Base-by-base conservation (phyloP, 2,329 filamentous ascomycete genomes). In the Uncinocarpus reesii region DNA sequence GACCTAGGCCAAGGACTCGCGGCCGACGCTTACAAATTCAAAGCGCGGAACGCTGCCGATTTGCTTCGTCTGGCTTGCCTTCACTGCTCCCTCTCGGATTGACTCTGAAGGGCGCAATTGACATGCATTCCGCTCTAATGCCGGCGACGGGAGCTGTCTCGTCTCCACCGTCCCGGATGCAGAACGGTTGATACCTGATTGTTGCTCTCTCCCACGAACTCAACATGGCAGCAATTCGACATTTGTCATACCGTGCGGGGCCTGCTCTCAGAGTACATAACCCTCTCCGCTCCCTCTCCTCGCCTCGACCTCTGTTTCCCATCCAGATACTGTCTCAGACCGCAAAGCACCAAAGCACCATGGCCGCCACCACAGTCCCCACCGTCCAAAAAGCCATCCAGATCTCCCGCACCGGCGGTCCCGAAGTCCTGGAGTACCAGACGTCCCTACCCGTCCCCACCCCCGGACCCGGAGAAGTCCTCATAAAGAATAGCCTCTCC, bases 401-500 rank as follows among this genome's bases (percentile, higher is more conserved):
- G 40, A 78, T 88, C 57, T 77, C 83, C 57, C 79, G 83, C 71
- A 84, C 74, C 16, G 85, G 85, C 52, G 84, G 81, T 7, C 72
- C 76, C 1, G 83, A 87, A 37, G 83, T 86, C 18, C 70, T 90
- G 16, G 71, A 87, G 59, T 80, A 83, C 66, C 82, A 76, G 59
- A 79, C 78, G 15, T 78, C 86, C 60, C 64, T 87, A 2, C 80
- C 83, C 4, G 78, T 94, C 1, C 86, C 87, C 0, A 69, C 73
- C 42, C 77, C 76, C 1, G 71, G 77, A 29, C 77, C 81, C n/a
- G 81, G 80, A 50, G 75, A 94, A 56, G 67, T 95, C 18, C 76
- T 95, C 3, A 78, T 95, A 50, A 84, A 83, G 67, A 94, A 94
- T 66, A 78, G 82, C 54, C 84, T 78, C 62, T 74, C 83, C 42